Evolutionary conservation across 1,284 basidiomycete genomes (phyloP).

Genomic region (Pterulicium gracile): DNA sequence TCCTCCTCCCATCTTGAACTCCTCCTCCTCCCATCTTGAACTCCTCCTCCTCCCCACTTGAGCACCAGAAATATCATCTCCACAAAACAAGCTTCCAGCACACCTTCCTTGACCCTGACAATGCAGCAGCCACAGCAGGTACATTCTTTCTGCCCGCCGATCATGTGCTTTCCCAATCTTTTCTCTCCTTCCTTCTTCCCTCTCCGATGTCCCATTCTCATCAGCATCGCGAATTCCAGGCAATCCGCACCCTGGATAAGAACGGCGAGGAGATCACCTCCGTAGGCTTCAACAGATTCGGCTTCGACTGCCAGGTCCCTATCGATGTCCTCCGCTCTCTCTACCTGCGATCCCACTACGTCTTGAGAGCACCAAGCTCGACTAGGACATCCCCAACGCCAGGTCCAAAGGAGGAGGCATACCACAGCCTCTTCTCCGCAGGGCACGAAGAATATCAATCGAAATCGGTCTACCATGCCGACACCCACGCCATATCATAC

Average conservation of each 20-base stretch:
- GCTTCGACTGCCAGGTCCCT: conserved; percentile 78
- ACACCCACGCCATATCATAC: conserved; percentile 76
- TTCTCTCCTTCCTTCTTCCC: conserved; percentile 5
- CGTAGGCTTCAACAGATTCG: conserved; percentile 77
- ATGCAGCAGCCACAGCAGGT: conserved; percentile 11
- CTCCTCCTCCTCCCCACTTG: neutral
- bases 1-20: neutral
- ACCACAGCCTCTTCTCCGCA: conserved; percentile 46
- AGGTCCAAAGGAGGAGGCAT: conserved; percentile 22
- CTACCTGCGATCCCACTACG: conserved; percentile 78
- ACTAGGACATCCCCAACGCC: conserved; percentile 25
- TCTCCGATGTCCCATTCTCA: conserved; percentile 8
- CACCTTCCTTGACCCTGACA: neutral
- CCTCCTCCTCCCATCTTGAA: neutral
- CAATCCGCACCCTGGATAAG: conserved; percentile 63
- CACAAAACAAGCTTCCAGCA: neutral
- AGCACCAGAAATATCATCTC: neutral
- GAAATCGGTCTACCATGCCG: conserved; percentile 76
- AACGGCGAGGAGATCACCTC: conserved; percentile 63
- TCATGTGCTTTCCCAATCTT: conserved; percentile 10
- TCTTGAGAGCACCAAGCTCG: conserved; percentile 33
- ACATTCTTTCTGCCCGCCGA: conserved; percentile 12
- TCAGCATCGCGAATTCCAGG: conserved; percentile 2
- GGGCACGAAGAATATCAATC: conserved; percentile 56
- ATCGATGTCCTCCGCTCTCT: conserved; percentile 72